Conservation (phyloP, 805 yeast genomes). For the Brettanomyces naardenensis region DNA sequence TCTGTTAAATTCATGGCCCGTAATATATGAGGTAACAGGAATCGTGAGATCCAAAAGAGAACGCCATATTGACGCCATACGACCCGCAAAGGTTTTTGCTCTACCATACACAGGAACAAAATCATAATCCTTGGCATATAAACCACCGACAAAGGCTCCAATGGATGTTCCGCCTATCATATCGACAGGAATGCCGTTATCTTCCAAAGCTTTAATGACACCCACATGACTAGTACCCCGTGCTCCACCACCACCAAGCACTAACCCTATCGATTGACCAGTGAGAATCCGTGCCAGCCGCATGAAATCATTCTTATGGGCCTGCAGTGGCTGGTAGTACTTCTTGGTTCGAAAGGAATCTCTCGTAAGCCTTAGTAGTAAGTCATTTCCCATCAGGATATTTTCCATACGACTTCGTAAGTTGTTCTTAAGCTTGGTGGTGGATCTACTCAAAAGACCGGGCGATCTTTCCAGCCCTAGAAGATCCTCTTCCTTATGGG, state of each 20-base stretch:
- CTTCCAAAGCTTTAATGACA: slow-evolving; percentile 82
- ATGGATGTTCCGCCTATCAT: slow-evolving; percentile 94
- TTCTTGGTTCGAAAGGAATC: slow-evolving; percentile 17
- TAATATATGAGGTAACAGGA: slow-evolving; percentile 90
- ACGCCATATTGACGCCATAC: slow-evolving; percentile 84
- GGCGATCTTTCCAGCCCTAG: slow-evolving; percentile 14
- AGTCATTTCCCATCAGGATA: slow-evolving; percentile 21
- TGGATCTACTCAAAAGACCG: slow-evolving; percentile 13
- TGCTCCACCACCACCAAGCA: slow-evolving; percentile 97
- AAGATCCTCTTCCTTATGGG: slow-evolving; percentile 5
- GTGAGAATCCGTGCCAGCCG: slow-evolving; percentile 84
- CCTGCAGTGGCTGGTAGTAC: slow-evolving; percentile 29
- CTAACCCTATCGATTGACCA: slow-evolving; percentile 90
- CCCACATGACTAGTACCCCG: slow-evolving; percentile 92
- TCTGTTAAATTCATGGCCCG: slow-evolving; percentile 95
- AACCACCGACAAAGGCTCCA: slow-evolving; percentile 92
- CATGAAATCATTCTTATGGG: slow-evolving; percentile 81
- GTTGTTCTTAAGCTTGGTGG: slow-evolving; percentile 19
- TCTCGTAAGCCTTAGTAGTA: slow-evolving; percentile 21
- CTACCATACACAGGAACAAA: slow-evolving; percentile 86
- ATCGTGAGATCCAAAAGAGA: slow-evolving; percentile 77
- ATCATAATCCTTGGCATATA: slow-evolving; percentile 89
- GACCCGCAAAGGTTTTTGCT: slow-evolving; percentile 75
- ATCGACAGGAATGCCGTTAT: slow-evolving; percentile 88
- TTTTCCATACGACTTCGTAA: slow-evolving; percentile 21